A percentile compares a stretch with the other conserved stretches of the same genome.
Conservation (phyloP, 345 rosid species). For the Sonneratia alba region DNA sequence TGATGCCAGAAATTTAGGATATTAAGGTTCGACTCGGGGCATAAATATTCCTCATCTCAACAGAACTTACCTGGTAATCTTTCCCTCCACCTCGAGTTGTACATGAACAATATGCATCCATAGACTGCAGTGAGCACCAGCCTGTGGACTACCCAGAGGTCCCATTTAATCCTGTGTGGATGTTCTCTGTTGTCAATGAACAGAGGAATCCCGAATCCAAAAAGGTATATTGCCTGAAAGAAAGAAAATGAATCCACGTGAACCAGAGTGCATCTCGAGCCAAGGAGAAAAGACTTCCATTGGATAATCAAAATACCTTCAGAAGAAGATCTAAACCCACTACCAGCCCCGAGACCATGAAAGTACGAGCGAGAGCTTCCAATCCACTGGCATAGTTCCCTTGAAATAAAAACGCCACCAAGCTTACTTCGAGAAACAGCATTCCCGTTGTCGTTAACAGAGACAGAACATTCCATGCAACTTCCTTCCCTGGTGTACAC, state of each 20-base stretch:
- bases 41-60: background rate
- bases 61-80: slow-evolving; percentile 57
- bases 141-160: slow-evolving; percentile 70
- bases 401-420: slow-evolving; percentile 84
- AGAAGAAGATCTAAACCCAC: slow-evolving; percentile 73
- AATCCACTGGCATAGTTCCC: slow-evolving; percentile 79
- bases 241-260: background rate
- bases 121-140: slow-evolving; percentile 70
- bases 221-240: slow-evolving; percentile 60
- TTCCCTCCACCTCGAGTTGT: slow-evolving; percentile 82
- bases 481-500: slow-evolving; percentile 68
- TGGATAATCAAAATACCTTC: slow-evolving; percentile 39
- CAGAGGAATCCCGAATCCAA: slow-evolving; percentile 72
- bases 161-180: slow-evolving; percentile 57
- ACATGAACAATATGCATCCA: slow-evolving; percentile 59
- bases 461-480: slow-evolving; percentile 68
- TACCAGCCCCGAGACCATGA: slow-evolving; percentile 60
- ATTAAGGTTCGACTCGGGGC: background rate
- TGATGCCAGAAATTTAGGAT: background rate
- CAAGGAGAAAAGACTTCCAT: background rate
- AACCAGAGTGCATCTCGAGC: background rate
- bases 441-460: slow-evolving; percentile 78
- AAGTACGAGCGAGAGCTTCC: slow-evolving; percentile 67
- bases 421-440: slow-evolving; percentile 89
- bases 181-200: slow-evolving; percentile 49